Evolutionary conservation across 2,329 filamentous ascomycete species (phyloP).

Genomic region (Monosporascus sp.): DNA sequence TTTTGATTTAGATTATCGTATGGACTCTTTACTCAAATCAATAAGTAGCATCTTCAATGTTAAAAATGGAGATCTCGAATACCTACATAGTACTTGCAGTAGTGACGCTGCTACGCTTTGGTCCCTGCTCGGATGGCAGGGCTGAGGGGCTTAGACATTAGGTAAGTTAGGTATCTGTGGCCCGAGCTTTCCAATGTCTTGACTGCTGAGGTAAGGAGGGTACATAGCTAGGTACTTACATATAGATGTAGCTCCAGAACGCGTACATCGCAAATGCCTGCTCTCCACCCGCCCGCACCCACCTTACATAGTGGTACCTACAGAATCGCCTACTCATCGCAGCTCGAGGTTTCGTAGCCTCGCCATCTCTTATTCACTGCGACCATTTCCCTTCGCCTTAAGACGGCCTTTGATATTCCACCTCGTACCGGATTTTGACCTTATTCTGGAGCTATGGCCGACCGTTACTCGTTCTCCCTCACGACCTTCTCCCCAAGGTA

Average conservation of each 20-base stretch:
- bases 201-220: no score
- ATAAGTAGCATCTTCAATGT: no score
- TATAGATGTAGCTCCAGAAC: not conserved
- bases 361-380: constrained; percentile 7
- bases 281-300: not conserved
- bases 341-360: constrained; percentile 15
- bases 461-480: constrained; percentile 98
- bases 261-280: constrained; percentile 7
- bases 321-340: not conserved
- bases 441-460: constrained; percentile 65
- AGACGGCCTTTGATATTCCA: not conserved
- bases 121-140: no score
- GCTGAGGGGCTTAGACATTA: no score
- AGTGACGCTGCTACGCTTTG: no score
- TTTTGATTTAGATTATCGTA: no score
- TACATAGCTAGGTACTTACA: no score
- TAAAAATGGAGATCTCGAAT: no score
- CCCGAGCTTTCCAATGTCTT: no score
- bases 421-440: constrained; percentile 4
- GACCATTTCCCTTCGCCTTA: constrained; percentile 1
- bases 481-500: constrained; percentile 99
- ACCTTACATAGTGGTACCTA: constrained; percentile 1
- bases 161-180: no score
- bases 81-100: no score
- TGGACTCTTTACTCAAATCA: no score